Evolutionary conservation across 495 filamentous ascomycete species (phyloP), one percentile per base, ranked within the genome.

Genomic region (Cladorrhinum samala): DNA sequence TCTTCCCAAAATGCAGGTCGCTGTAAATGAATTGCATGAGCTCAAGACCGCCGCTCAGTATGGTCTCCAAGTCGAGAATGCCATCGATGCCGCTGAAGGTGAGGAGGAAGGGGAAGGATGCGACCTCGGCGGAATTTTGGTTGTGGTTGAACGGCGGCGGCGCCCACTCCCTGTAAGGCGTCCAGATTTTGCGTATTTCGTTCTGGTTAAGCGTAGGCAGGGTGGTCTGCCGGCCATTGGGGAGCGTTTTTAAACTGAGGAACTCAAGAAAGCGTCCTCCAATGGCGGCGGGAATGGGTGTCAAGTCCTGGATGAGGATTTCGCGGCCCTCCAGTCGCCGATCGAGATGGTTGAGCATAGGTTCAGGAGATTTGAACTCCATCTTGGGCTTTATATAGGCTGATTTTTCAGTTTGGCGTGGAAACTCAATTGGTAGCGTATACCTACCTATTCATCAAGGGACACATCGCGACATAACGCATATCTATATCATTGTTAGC

Each of bases 91-190:
- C 57, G 40, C 21, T 42, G 21, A 54, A 17, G 41, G 18, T 21
- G 27, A 56, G 18, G 14, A 30, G 30, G 46, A 60, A 52, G 9
- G 37, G 49, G 50, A 18, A 50, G 11, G 36, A 7, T 0, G 46
- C 50, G 8, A 39, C 9, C 9, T 60, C 58, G 45, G 20, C 2
- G 33, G 27, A 30, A 3, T 56, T 46, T 16, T 7, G 7, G 53
- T 18, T 47, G 36, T 41, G 41, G 58, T 60, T 60, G 54, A 38
- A 60, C 13, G 58, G 58, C 24, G 53, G 21, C 3, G 58, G 58
- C 6, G 58, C 58, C 58, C 58, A 60, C 13, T 56, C 21, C 17
- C 41, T 53, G 53, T 54, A 56, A 9, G 53, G 46, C 17, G n/a
- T 37, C n/a, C 18, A 20, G 43, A 60, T 42, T 33, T 33, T 33